Conservation (phyloP, 2,329 filamentous ascomycete genomes). For the Aspergillus sergii region DNA sequence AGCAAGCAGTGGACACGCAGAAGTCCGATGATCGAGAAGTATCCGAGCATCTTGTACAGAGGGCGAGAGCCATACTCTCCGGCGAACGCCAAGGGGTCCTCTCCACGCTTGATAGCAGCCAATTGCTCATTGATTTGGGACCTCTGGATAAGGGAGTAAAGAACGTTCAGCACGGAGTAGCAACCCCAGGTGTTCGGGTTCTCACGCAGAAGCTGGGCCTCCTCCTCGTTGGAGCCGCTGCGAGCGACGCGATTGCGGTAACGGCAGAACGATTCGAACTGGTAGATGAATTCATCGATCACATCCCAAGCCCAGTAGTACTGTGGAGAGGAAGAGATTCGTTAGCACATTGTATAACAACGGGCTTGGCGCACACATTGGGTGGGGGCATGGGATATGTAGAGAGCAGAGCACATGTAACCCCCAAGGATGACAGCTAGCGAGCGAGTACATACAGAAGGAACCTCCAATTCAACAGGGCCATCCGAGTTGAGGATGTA, state of each 20-base stretch:
- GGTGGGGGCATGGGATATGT: neutral
- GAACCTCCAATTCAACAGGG: constrained; percentile 95
- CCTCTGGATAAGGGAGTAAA: constrained; percentile 97
- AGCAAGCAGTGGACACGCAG: constrained; percentile 94
- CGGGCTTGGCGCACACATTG: constrained; percentile 12
- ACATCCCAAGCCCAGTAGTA: constrained; percentile 99
- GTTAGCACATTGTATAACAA: constrained; percentile 14
- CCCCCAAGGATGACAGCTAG: neutral
- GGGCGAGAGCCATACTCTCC: constrained; percentile 95
- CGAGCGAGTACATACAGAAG: constrained; percentile 70
- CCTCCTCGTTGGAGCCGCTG: constrained; percentile 80
- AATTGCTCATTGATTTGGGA: constrained; percentile 98
- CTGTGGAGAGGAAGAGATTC: constrained; percentile 49
- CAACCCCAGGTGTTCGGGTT: constrained; percentile 99
- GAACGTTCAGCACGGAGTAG: constrained; percentile 98
- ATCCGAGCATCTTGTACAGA: constrained; percentile 96
- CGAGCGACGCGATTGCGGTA: constrained; percentile 92
- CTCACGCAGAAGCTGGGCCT: constrained; percentile 86
- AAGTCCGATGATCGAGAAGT: constrained; percentile 98
- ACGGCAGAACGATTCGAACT: constrained; percentile 99
- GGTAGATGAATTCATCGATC: constrained; percentile 99
- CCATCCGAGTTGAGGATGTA: constrained; percentile 99
- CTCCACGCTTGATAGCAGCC: constrained; percentile 88
- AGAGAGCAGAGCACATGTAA: neutral
- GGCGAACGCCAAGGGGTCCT: constrained; percentile 83